phyloP scores from a whole-genome alignment of 1,284 basidiomycete species.

The Pyrrhoderma noxium region DNA sequence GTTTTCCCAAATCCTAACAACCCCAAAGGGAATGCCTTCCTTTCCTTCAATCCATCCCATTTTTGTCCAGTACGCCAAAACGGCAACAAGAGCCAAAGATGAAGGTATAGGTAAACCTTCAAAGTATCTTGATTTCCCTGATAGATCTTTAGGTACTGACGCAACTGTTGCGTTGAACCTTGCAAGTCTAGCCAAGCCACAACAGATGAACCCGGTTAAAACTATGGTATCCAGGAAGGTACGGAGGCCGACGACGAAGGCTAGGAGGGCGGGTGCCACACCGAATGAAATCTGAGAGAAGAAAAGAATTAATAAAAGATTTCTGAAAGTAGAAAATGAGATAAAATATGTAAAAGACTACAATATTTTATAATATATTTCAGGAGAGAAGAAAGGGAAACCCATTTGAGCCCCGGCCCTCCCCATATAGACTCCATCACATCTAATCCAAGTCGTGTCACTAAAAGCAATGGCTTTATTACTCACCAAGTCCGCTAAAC shows the following conservation, averaged over 20 bases:
- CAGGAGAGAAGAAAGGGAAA: too few relatives aligned
- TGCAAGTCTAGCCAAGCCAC: constrained; percentile 91
- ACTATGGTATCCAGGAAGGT: constrained; percentile 85
- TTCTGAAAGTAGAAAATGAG: background rate
- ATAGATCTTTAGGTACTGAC: constrained; percentile 80
- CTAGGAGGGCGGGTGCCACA: constrained; percentile 89
- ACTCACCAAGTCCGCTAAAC: constrained; percentile 87
- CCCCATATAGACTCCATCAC: too few relatives aligned
- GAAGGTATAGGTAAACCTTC: constrained; percentile 97
- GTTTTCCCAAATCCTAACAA: constrained; percentile 63
- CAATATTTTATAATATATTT: too few relatives aligned
- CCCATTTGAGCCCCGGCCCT: too few relatives aligned
- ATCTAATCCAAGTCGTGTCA: too few relatives aligned
- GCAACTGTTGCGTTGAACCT: constrained; percentile 99
- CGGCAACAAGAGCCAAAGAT: constrained; percentile 72
- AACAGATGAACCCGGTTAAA: constrained; percentile 89
- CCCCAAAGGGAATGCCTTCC: constrained; percentile 69
- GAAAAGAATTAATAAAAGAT: constrained; percentile 9
- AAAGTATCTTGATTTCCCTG: constrained; percentile 91
- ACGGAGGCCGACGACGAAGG: constrained; percentile 86
- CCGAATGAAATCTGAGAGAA: constrained; percentile 84
- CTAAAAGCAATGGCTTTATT: too few relatives aligned
- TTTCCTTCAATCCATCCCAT: constrained; percentile 78
- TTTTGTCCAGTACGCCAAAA: constrained; percentile 79
- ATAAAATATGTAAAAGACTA: background rate